These are phyloP conservation scores for Calophaca sinica DNA, from an alignment of 306 rosid species.

Conservation along the genomic window DNA sequence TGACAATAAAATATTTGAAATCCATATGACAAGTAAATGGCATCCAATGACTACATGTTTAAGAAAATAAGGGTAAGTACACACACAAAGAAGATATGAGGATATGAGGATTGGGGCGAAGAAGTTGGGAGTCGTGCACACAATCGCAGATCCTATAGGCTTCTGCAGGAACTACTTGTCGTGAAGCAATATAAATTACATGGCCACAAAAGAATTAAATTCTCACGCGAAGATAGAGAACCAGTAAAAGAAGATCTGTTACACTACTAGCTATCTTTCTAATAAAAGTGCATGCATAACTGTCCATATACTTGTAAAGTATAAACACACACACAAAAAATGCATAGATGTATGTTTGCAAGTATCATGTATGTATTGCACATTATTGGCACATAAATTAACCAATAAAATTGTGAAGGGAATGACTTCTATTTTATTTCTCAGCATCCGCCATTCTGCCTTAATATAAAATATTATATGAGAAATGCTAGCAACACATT, in stretches of 20 bases:
- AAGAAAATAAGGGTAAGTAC: background rate
- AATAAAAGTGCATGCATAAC: background rate
- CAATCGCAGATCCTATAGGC: slow-evolving; percentile 5
- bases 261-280: background rate
- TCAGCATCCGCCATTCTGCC: background rate
- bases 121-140: background rate
- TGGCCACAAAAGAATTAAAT: slow-evolving; percentile 1
- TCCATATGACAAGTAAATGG: slow-evolving; percentile 7
- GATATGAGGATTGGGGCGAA: background rate
- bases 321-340: background rate
- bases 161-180: slow-evolving; percentile 8
- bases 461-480: background rate
- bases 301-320: background rate
- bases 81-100: slow-evolving; percentile 13
- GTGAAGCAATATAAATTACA: background rate
- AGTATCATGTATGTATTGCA: slow-evolving; percentile 6
- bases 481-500: background rate
- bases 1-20: slow-evolving; percentile 4
- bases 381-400: background rate
- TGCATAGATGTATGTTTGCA: background rate
- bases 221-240: slow-evolving; percentile 1
- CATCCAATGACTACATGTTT: background rate
- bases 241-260: background rate
- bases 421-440: too few species aligned
- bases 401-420: too few species aligned